Conservation (phyloP, 192 early-diverging fungal species). For the Umbelopsis vinacea region DNA sequence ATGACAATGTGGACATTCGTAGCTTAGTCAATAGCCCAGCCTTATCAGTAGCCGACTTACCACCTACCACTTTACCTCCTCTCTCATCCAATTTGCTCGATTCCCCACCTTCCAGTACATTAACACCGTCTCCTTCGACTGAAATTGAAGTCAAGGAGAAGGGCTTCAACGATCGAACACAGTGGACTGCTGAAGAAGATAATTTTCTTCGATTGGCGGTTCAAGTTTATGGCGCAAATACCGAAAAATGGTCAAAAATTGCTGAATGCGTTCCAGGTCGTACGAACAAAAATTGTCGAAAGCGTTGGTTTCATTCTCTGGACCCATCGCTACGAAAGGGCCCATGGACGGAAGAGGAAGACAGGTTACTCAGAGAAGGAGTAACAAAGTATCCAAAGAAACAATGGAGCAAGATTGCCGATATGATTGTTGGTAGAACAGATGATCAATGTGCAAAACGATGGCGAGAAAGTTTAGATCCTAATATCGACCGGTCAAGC, state of each 20-base stretch:
- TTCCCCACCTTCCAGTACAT: slow-evolving; percentile 24
- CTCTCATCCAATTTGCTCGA: slow-evolving; percentile 14
- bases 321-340: slow-evolving; percentile 77
- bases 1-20: slow-evolving; percentile 34
- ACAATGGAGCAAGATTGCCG: slow-evolving; percentile 85
- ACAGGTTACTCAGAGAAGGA: slow-evolving; percentile 69
- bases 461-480: slow-evolving; percentile 88
- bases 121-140: slow-evolving; percentile 16
- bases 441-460: slow-evolving; percentile 91
- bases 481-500: slow-evolving; percentile 71
- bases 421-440: slow-evolving; percentile 76
- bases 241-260: slow-evolving; percentile 80
- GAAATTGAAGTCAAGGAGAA: slow-evolving; percentile 22
- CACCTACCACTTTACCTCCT: slow-evolving; percentile 26
- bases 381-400: slow-evolving; percentile 66
- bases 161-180: slow-evolving; percentile 32
- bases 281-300: slow-evolving; percentile 83
- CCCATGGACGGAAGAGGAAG: slow-evolving; percentile 83
- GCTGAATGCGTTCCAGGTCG: slow-evolving; percentile 75
- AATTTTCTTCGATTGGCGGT: slow-evolving; percentile 73
- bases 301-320: slow-evolving; percentile 82
- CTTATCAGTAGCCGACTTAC: slow-evolving; percentile 21
- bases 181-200: slow-evolving; percentile 85
- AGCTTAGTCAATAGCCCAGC: slow-evolving; percentile 25
- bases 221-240: slow-evolving; percentile 70